Evolutionary conservation across 2,329 filamentous ascomycete genomes (phyloP), one percentile per base, ranked within the genome.

Genomic region (Chaetomium strumarium): DNA sequence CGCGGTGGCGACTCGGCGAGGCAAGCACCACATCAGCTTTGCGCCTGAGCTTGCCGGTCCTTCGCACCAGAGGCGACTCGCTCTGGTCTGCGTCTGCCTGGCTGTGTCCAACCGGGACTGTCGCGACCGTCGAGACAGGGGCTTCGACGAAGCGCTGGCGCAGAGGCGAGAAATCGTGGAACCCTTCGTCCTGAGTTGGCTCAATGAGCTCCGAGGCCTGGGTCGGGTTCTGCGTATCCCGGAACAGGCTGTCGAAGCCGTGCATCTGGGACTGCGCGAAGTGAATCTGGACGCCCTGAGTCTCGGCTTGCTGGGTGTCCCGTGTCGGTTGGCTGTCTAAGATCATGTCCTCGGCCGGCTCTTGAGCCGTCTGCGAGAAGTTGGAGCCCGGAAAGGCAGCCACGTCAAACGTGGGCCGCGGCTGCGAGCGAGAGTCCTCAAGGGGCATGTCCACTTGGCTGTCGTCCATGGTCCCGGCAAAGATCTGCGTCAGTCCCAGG

Each of bases 401-500:
- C 30, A 53, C 53, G 44, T 80, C 75, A 34, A 84, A 75, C 37
- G 77, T 77, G 3, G 85, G 82, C 66, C 83, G 79, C 54, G 75
- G 67, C 44, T 71, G 68, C 30, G 74, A 68, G 7, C 75, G 76
- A 16, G 77, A 67, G 34, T 37, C 34, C 31, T 61, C 61, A 31
- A 63, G 59, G 16, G 60, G 57, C 13, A 64, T 61, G 16, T 60
- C 62, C 50, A 60, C 62, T 60, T 81, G 77, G 60, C 76, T 81
- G 66, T 74, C 83, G 44, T 88, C 90, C 82, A 96, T 86, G 1
- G 90, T 96, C 12, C 89, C 89, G 5, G 87, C 88, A 65, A 96
- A 96, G 57, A 93, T 92, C 63, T 96, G 91, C 0, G 90, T 95
- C 41, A 96, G 76, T 10, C 89, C 87, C 39, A 95, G 71, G 2